phyloP scores from a whole-genome alignment of 768 basidiomycete genomes.

The Podaxis rugospora region DNA sequence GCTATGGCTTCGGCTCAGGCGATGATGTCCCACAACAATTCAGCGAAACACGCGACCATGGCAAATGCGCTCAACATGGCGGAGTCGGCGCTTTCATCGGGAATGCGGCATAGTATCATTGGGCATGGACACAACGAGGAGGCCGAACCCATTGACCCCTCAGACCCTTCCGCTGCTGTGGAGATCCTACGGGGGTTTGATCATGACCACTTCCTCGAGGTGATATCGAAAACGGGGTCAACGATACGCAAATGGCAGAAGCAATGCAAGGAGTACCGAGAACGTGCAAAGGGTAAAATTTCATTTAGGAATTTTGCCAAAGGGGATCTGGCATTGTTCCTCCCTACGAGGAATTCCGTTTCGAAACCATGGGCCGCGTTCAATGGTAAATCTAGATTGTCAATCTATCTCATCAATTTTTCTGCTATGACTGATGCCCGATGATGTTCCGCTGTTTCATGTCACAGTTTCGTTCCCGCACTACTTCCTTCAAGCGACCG shows the following conservation, averaged over 20 bases:
- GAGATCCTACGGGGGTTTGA: constrained; percentile 72
- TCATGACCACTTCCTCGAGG: constrained; percentile 82
- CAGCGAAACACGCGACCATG: constrained; percentile 36
- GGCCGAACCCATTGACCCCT: constrained; percentile 68
- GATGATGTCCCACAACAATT: constrained; percentile 49
- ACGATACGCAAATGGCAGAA: constrained; percentile 96
- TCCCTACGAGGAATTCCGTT: constrained; percentile 92
- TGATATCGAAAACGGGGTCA: constrained; percentile 74
- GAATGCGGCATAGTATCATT: constrained; percentile 38
- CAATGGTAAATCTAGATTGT: constrained; percentile 60
- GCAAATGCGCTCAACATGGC: constrained; percentile 26
- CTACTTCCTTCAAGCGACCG: constrained; percentile 90
- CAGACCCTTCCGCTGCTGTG: constrained; percentile 66
- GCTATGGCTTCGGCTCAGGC: constrained; percentile 59
- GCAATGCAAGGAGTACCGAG: constrained; percentile 93
- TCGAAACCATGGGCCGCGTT: constrained; percentile 98
- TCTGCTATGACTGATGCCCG: constrained; percentile 22
- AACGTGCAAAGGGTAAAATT: constrained; percentile 94
- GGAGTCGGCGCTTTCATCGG: constrained; percentile 46
- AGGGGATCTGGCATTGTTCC: constrained; percentile 92
- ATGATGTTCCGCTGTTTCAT: constrained; percentile 28
- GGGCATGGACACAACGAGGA: constrained; percentile 33
- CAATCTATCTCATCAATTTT: neutral
- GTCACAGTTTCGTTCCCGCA: constrained; percentile 88
- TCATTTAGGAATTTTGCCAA: constrained; percentile 94